Percentiles rank a stretch among this genome's conserved stretches.
Evolutionary conservation across 2,329 filamentous ascomycete genomes (phyloP).

Genomic region (Calonectria honghensis): DNA sequence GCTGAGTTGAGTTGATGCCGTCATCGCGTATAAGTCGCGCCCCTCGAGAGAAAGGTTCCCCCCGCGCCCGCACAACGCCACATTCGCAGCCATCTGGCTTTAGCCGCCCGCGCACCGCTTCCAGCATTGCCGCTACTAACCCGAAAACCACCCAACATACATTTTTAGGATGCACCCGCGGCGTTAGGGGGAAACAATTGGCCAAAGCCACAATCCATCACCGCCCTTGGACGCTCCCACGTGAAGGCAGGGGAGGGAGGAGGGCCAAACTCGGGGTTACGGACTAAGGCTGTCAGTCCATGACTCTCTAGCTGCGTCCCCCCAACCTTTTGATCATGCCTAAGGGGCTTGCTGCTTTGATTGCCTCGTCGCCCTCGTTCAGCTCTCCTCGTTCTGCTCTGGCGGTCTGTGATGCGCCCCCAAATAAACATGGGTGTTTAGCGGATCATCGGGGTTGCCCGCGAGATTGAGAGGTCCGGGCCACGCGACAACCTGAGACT

Average conservation of each 20-base stretch:
- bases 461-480: constrained; percentile 18
- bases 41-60: neutral
- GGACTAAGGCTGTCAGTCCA: neutral
- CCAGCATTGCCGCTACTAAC: constrained; percentile 2
- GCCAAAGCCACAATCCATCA: constrained; percentile 15
- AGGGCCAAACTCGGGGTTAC: too few species aligned
- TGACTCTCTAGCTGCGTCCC: constrained; percentile 14
- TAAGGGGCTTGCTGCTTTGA: neutral
- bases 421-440: constrained; percentile 6
- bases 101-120: constrained; percentile 14
- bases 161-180: constrained; percentile 4
- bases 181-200: constrained; percentile 14
- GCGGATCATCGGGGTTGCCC: constrained; percentile 11
- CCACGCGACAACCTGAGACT: constrained; percentile 27
- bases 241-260: constrained; percentile 4
- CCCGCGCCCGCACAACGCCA: constrained; percentile 1
- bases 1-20: neutral
- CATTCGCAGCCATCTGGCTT: constrained; percentile 10
- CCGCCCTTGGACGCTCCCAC: constrained; percentile 9
- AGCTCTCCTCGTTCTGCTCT: constrained; percentile 11
- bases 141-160: constrained; percentile 7
- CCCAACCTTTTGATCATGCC: constrained; percentile 4
- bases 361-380: constrained; percentile 18
- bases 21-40: constrained; percentile 12
- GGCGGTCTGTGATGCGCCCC: constrained; percentile 16